Conservation (phyloP, 2,329 filamentous ascomycete genomes). For the Plenodomus biglobosus region DNA sequence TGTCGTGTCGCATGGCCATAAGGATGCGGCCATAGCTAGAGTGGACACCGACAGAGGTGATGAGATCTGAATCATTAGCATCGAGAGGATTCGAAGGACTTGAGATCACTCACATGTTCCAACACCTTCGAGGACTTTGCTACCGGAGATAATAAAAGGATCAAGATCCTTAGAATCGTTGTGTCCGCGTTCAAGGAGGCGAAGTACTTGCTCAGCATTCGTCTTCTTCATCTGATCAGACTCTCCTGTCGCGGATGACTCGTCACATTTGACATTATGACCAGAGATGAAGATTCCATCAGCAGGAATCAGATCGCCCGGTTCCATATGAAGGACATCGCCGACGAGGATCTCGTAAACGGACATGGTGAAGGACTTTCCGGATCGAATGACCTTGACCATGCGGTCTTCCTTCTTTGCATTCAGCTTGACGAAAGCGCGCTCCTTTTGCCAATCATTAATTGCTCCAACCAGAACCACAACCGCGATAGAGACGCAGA, state of each 20-base stretch:
- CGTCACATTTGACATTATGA: constrained; percentile 67
- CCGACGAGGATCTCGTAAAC: constrained; percentile 68
- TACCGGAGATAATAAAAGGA: constrained; percentile 84
- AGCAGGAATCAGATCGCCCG: constrained; percentile 68
- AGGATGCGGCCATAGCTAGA: constrained; percentile 75
- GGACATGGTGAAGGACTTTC: constrained; percentile 64
- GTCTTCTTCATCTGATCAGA: constrained; percentile 70
- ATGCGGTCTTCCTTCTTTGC: constrained; percentile 74
- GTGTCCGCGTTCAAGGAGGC: constrained; percentile 61
- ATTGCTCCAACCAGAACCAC: constrained; percentile 75
- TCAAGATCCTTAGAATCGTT: constrained; percentile 67
- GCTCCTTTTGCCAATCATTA: constrained; percentile 81
- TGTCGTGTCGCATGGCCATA: constrained; percentile 73
- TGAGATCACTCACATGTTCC: constrained; percentile 59
- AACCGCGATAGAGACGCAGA: constrained; percentile 74
- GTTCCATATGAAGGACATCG: constrained; percentile 68
- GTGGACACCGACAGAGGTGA: constrained; percentile 73
- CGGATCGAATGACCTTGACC: constrained; percentile 75
- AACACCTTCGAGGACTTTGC: constrained; percentile 73
- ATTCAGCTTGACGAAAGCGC: constrained; percentile 77
- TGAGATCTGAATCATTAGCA: constrained; percentile 47
- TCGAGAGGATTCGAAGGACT: not conserved
- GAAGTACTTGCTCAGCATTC: constrained; percentile 64
- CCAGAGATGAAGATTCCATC: constrained; percentile 69
- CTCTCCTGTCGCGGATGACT: constrained; percentile 71